phyloP scores from a whole-genome alignment of 2,329 filamentous ascomycete species.

The Aureobasidium sp. region DNA sequence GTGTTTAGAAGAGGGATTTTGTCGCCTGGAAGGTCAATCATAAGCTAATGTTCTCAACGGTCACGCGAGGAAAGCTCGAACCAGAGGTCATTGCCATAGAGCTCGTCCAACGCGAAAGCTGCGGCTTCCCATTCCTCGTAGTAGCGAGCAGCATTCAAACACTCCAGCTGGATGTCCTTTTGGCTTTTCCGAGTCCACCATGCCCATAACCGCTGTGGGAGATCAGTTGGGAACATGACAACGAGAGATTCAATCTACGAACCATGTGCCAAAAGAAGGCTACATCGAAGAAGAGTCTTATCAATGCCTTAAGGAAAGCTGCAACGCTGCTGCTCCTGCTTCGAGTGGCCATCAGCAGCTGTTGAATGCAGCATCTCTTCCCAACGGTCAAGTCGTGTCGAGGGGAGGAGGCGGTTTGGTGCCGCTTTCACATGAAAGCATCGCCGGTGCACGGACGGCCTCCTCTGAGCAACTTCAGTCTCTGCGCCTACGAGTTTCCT shows the following conservation, averaged over 20 bases:
- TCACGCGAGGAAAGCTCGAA: constrained; percentile 29
- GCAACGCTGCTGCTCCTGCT: constrained; percentile 13
- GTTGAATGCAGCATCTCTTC: not conserved
- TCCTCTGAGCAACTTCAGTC: not conserved
- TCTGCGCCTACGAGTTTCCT: not conserved
- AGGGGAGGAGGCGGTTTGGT: not conserved
- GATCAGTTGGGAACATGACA: constrained; percentile 4
- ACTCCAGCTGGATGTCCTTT: constrained; percentile 58
- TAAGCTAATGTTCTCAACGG: not conserved
- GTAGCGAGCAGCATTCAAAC: constrained; percentile 57
- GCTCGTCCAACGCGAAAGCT: constrained; percentile 74
- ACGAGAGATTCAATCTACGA: not conserved
- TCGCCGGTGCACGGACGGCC: not conserved
- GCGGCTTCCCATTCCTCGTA: constrained; percentile 84
- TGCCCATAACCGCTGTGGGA: constrained; percentile 54
- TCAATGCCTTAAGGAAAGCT: constrained; percentile 13
- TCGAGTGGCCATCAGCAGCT: constrained; percentile 14
- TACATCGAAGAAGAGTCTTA: constrained; percentile 17
- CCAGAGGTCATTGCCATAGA: constrained; percentile 77
- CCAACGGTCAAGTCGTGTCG: constrained; percentile 2
- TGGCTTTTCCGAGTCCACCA: constrained; percentile 63
- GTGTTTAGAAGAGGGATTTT: constrained; percentile 69
- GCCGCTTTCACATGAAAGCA: constrained; percentile 1
- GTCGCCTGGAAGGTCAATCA: constrained; percentile 53
- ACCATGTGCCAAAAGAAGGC: constrained; percentile 21